Evolutionary conservation across 441 rosid species (phyloP).

Genomic region (Eutrema salsugineum): DNA sequence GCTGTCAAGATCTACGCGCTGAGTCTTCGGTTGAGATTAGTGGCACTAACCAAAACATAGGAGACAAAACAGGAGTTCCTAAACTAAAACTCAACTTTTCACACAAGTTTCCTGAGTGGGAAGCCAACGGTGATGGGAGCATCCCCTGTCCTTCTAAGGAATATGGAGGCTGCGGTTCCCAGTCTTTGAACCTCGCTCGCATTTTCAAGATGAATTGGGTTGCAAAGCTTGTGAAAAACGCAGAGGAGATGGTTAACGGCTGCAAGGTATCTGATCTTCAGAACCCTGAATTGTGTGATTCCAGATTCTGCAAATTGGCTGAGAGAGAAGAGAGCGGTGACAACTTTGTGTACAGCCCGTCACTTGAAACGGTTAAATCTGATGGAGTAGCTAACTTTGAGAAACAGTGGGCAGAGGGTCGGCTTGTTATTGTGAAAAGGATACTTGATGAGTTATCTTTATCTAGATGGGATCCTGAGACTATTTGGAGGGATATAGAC

Average conservation of each 20-base stretch:
- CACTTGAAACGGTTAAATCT: slow-evolving; percentile 48
- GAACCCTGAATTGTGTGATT: slow-evolving; percentile 33
- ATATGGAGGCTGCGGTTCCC: slow-evolving; percentile 78
- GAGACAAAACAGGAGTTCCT: slow-evolving; percentile 21
- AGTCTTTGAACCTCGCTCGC: slow-evolving; percentile 65
- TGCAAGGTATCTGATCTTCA: slow-evolving; percentile 53
- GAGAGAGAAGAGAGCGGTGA: slow-evolving; percentile 53
- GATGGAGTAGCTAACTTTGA: slow-evolving; percentile 64
- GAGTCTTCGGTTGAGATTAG: slow-evolving; percentile 39
- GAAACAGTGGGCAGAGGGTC: slow-evolving; percentile 75
- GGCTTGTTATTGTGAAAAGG: slow-evolving; percentile 66
- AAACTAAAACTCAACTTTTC: slow-evolving; percentile 46
- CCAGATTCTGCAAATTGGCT: slow-evolving; percentile 44
- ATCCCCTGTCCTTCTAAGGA: slow-evolving; percentile 88
- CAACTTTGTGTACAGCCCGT: slow-evolving; percentile 63
- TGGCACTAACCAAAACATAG: slow-evolving; percentile 35
- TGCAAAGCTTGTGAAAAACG: slow-evolving; percentile 90
- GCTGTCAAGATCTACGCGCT: slow-evolving; percentile 90
- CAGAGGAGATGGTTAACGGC: slow-evolving; percentile 90
- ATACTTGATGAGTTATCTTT: slow-evolving; percentile 58
- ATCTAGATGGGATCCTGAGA: slow-evolving; percentile 78
- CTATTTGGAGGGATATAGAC: slow-evolving; percentile 68
- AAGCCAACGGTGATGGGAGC: slow-evolving; percentile 74
- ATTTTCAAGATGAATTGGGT: slow-evolving; percentile 99
- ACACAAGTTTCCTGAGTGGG: slow-evolving; percentile 73